Percentiles rank a stretch among this genome's conserved stretches.
These are phyloP conservation scores for Colletotrichum paranaense DNA, from an alignment of 2,329 filamentous ascomycete species.

Conservation along the genomic window DNA sequence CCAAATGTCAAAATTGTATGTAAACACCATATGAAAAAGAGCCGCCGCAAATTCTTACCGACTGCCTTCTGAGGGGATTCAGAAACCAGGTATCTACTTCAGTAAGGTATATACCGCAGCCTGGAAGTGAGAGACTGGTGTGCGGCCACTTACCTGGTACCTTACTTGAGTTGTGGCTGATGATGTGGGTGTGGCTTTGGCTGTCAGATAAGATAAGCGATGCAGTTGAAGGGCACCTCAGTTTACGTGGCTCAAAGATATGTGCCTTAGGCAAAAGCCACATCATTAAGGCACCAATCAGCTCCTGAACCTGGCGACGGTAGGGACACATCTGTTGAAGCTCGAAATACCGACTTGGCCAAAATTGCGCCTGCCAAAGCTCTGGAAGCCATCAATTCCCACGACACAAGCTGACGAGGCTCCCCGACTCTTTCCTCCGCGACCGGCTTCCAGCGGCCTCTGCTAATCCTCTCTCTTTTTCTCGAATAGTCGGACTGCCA, in stretches of 20 bases:
- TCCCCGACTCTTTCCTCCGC: conserved; percentile 13
- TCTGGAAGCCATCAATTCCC: conserved; percentile 37
- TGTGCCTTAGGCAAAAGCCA: conserved; percentile 30
- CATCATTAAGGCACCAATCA: conserved; percentile 34
- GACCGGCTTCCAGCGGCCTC: conserved; percentile 35
- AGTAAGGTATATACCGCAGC: no score
- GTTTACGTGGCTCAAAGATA: conserved; percentile 2
- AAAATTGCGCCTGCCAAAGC: conserved; percentile 36
- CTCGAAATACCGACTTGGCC: conserved; percentile 35
- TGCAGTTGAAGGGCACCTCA: background rate
- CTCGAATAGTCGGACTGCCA: background rate
- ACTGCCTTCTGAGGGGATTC: no score
- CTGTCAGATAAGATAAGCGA: background rate
- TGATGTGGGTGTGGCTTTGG: background rate
- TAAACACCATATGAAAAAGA: no score
- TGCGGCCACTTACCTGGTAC: background rate
- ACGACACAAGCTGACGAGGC: conserved; percentile 26
- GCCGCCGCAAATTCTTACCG: no score
- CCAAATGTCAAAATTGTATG: no score
- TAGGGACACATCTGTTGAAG: conserved; percentile 39
- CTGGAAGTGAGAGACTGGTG: no score
- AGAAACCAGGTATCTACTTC: no score
- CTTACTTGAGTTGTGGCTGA: no score
- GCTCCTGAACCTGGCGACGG: conserved; percentile 32
- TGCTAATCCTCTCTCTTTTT: background rate